These are phyloP conservation scores for Warburgia ugandensis DNA, from an alignment of 164 flowering plant species.

Conservation along the genomic window DNA sequence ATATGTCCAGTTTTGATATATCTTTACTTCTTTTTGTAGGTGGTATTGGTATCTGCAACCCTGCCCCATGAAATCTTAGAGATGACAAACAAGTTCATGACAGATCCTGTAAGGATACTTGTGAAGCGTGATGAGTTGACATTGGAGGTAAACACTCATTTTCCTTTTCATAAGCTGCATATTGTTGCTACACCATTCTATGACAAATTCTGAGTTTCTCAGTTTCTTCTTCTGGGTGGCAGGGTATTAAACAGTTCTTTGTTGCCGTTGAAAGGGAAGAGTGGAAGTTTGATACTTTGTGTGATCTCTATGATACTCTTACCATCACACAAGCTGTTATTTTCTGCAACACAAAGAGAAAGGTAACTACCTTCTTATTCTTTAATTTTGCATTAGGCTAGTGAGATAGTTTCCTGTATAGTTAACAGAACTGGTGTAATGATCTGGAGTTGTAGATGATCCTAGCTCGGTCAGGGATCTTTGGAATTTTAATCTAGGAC, in stretches of 20 bases:
- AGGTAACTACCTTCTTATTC: slow-evolving; percentile 33
- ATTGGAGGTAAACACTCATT: slow-evolving; percentile 50
- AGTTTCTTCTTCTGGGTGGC: slow-evolving; percentile 10
- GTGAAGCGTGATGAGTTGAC: slow-evolving; percentile 99
- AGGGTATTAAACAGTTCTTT: slow-evolving; percentile 98
- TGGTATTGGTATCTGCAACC: slow-evolving; percentile 89
- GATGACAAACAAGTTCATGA: slow-evolving; percentile 95
- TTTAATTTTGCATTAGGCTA: no score
- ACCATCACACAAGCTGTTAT: slow-evolving; percentile 98
- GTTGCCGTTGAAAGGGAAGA: slow-evolving; percentile 96
- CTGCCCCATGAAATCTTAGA: slow-evolving; percentile 97
- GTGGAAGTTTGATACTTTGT: slow-evolving; percentile 95
- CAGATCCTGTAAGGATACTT: slow-evolving; percentile 92
- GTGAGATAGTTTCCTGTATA: no score
- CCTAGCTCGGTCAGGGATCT: background rate
- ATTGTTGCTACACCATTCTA: background rate
- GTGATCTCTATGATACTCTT: slow-evolving; percentile 95
- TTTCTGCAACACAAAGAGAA: slow-evolving; percentile 94
- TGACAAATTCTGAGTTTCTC: background rate
- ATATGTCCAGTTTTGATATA: background rate
- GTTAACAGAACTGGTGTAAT: no score
- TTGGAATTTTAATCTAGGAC: background rate
- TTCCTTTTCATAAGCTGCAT: background rate
- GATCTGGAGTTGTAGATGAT: background rate
- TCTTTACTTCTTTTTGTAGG: slow-evolving; percentile 36